phyloP scores from a whole-genome alignment of 441 rosid species.

The Dalechampia spathulata region DNA sequence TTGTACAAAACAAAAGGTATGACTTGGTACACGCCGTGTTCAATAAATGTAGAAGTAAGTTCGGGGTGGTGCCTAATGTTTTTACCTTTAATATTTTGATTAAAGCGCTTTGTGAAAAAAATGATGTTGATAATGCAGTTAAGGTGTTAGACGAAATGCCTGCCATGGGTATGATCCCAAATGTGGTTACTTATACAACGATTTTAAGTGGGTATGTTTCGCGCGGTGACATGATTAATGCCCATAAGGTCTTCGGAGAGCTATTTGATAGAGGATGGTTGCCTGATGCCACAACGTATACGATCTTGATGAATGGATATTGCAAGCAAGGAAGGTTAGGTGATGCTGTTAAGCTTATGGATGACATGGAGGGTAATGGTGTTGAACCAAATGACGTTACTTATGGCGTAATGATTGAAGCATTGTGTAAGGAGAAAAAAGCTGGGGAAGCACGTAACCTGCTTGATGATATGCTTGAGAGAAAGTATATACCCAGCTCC shows the following conservation, averaged over 20 bases:
- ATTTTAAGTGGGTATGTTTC: slow-evolving; percentile 60
- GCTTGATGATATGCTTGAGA: slow-evolving; percentile 66
- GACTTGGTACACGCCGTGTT: slow-evolving; percentile 49
- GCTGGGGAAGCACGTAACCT: slow-evolving; percentile 67
- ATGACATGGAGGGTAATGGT: slow-evolving; percentile 71
- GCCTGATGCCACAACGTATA: slow-evolving; percentile 70
- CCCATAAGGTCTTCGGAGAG: slow-evolving; percentile 48
- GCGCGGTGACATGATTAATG: slow-evolving; percentile 57
- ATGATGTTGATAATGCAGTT: slow-evolving; percentile 48
- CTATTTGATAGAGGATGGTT: slow-evolving; percentile 72
- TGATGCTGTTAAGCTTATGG: slow-evolving; percentile 77
- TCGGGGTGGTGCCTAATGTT: slow-evolving; percentile 59
- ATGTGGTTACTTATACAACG: slow-evolving; percentile 69
- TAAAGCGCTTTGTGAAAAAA: slow-evolving; percentile 53
- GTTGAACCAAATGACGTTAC: slow-evolving; percentile 74
- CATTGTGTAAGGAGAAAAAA: slow-evolving; percentile 51
- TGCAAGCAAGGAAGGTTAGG: slow-evolving; percentile 55
- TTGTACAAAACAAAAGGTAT: slow-evolving; percentile 65
- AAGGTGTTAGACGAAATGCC: slow-evolving; percentile 81
- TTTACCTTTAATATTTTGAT: slow-evolving; percentile 64
- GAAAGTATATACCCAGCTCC: slow-evolving; percentile 51
- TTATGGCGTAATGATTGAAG: slow-evolving; percentile 75
- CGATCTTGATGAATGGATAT: slow-evolving; percentile 76
- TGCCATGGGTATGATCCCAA: slow-evolving; percentile 65
- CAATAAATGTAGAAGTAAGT: slow-evolving; percentile 40